Evolutionary conservation across 2,329 filamentous ascomycete species (phyloP).

Genomic region (Dactylellina haptotyla): DNA sequence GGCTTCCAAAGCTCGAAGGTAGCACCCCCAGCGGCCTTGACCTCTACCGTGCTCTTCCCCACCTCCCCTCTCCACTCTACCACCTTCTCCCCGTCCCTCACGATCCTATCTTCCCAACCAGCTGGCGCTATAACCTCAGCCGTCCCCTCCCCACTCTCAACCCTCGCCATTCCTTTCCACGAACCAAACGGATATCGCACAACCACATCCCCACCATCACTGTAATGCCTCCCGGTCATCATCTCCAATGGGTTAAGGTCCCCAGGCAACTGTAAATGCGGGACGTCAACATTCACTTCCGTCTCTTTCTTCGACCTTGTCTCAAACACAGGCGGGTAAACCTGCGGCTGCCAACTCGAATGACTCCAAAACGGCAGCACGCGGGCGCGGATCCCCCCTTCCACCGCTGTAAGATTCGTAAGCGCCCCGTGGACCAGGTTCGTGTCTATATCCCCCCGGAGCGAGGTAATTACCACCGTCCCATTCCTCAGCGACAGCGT

Average conservation of each 20-base stretch:
- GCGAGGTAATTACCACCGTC: neutral
- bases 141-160: slow-evolving; percentile 1
- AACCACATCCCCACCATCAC: neutral
- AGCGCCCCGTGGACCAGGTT: neutral
- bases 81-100: slow-evolving; percentile 15
- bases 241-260: slow-evolving; percentile 11
- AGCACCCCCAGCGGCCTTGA: slow-evolving; percentile 1
- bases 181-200: slow-evolving; percentile 5
- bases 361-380: slow-evolving; percentile 13
- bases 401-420: slow-evolving; percentile 6
- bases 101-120: neutral
- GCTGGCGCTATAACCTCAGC: neutral
- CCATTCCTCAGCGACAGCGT: neutral
- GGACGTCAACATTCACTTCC: neutral
- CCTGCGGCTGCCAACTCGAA: neutral
- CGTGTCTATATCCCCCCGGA: neutral
- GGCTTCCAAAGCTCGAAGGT: slow-evolving; percentile 14
- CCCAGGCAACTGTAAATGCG: neutral
- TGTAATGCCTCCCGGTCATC: neutral
- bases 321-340: neutral
- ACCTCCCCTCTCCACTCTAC: slow-evolving; percentile 6
- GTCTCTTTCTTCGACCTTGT: slow-evolving; percentile 1
- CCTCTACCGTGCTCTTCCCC: slow-evolving; percentile 13
- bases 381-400: neutral
- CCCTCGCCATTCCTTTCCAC: slow-evolving; percentile 16